These are phyloP conservation scores for Porpolomopsis calyptriformis DNA, from an alignment of 768 basidiomycete genomes.

Conservation along the genomic window DNA sequence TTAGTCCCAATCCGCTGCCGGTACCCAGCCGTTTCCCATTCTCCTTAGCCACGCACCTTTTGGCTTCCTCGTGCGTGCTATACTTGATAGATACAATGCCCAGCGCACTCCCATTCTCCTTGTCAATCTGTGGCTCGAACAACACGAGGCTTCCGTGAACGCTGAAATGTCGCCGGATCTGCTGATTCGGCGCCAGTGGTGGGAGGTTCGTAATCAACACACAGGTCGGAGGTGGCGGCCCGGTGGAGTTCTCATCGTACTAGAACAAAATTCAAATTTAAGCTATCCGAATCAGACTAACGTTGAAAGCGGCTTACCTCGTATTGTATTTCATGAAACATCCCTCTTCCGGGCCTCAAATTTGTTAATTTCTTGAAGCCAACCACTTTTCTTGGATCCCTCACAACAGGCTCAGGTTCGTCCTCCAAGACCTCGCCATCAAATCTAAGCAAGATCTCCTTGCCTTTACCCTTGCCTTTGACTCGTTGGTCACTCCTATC, in stretches of 20 bases:
- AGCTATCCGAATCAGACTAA: neutral
- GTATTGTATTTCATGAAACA: conserved; percentile 7
- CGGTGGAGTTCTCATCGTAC: conserved; percentile 67
- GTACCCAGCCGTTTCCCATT: conserved; percentile 50
- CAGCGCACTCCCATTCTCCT: conserved; percentile 67
- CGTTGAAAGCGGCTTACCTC: conserved; percentile 1
- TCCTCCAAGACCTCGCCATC: conserved; percentile 35
- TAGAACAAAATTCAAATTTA: conserved; percentile 19
- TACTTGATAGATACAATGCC: conserved; percentile 75
- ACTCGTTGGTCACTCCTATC: conserved; percentile 33
- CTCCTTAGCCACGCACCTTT: conserved; percentile 50
- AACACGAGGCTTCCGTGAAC: conserved; percentile 49
- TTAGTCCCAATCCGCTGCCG: conserved; percentile 31
- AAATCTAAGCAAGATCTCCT: conserved; percentile 22
- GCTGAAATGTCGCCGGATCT: conserved; percentile 57
- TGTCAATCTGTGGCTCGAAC: conserved; percentile 73
- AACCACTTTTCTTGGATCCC: conserved; percentile 48
- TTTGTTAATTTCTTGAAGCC: conserved; percentile 14
- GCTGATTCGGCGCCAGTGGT: conserved; percentile 54
- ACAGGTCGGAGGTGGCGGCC: conserved; percentile 61
- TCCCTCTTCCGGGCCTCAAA: conserved; percentile 3
- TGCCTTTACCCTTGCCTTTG: conserved; percentile 52
- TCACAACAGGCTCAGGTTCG: conserved; percentile 28
- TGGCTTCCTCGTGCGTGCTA: conserved; percentile 55
- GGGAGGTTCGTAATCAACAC: conserved; percentile 67